Percentiles rank a stretch among this genome's conserved stretches.
Conservation (phyloP, 176 grass and related monocot species). For the Oryza brachyantha region DNA sequence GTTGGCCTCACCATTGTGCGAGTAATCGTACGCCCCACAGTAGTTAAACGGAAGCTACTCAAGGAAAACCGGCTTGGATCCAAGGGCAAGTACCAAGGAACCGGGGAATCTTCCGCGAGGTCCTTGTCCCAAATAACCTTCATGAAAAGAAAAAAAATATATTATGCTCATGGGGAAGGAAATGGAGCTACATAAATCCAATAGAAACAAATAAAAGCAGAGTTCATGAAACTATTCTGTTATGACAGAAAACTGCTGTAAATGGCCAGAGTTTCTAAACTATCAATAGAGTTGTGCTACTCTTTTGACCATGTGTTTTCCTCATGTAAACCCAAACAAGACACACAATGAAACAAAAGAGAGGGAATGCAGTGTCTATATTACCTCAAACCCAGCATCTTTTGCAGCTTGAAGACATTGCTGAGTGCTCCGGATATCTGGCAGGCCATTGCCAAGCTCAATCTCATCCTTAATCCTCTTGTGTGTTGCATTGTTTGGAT, state of each 20-base stretch:
- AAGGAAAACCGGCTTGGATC: conserved; percentile 75
- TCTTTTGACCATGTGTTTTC: not conserved
- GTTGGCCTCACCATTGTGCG: conserved; percentile 60
- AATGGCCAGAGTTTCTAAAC: not conserved
- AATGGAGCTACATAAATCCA: conserved; percentile 24
- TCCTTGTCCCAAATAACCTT: conserved; percentile 94
- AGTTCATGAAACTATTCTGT: not conserved
- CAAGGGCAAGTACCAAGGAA: conserved; percentile 93
- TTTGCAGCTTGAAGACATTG: conserved; percentile 94
- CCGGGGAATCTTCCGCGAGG: conserved; percentile 76
- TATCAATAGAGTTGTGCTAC: not conserved
- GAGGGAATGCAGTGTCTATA: not conserved
- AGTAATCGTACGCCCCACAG: conserved; percentile 73
- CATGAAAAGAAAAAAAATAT: conserved; percentile 30
- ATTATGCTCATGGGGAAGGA: not conserved
- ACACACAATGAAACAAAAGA: conserved; percentile 9
- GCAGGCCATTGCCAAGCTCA: conserved; percentile 88
- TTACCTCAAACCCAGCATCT: conserved; percentile 92
- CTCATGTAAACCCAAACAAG: not conserved
- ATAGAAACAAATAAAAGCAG: conserved; percentile 9
- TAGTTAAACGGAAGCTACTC: conserved; percentile 88
- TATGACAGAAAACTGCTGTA: not conserved
- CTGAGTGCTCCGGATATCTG: conserved; percentile 74
- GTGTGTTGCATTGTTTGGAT: conserved; percentile 73
- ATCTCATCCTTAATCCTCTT: conserved; percentile 85